Percentiles rank a stretch among this genome's conserved stretches.
Conservation (phyloP, 768 basidiomycete species). For the Podaxis pistillaris region DNA sequence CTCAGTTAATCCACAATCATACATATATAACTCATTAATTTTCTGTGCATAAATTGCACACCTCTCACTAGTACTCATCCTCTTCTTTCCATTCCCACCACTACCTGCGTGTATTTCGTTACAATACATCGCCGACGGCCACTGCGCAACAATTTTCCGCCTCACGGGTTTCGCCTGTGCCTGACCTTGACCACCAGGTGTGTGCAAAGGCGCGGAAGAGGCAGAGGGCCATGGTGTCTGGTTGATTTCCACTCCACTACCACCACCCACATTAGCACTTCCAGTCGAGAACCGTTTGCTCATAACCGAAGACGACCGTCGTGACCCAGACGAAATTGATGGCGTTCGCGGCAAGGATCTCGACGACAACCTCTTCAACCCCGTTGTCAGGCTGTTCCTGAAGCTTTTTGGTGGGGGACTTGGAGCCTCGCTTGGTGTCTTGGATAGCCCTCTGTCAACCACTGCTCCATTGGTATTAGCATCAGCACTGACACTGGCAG, state of each 20-base stretch:
- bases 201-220: slow-evolving; percentile 20
- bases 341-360: slow-evolving; percentile 62
- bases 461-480: slow-evolving; percentile 14
- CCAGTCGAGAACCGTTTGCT: slow-evolving; percentile 32
- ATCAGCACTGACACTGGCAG: slow-evolving; percentile 14
- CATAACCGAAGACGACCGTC: slow-evolving; percentile 27
- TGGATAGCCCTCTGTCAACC: slow-evolving; percentile 15
- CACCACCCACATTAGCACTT: not conserved
- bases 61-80: slow-evolving; percentile 46
- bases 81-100: slow-evolving; percentile 1
- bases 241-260: slow-evolving; percentile 1
- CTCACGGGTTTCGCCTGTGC: not conserved
- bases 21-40: slow-evolving; percentile 76
- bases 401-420: slow-evolving; percentile 52
- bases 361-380: slow-evolving; percentile 46
- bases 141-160: slow-evolving; percentile 29
- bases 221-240: slow-evolving; percentile 37
- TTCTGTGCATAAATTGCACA: slow-evolving; percentile 74
- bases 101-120: slow-evolving; percentile 47
- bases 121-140: slow-evolving; percentile 71
- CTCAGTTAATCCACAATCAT: slow-evolving; percentile 74
- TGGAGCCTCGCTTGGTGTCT: slow-evolving; percentile 28
- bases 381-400: slow-evolving; percentile 43
- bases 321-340: slow-evolving; percentile 48
- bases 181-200: slow-evolving; percentile 16